phyloP scores from a whole-genome alignment of 2,329 filamentous ascomycete genomes.

The Niveomyces coronatus region DNA sequence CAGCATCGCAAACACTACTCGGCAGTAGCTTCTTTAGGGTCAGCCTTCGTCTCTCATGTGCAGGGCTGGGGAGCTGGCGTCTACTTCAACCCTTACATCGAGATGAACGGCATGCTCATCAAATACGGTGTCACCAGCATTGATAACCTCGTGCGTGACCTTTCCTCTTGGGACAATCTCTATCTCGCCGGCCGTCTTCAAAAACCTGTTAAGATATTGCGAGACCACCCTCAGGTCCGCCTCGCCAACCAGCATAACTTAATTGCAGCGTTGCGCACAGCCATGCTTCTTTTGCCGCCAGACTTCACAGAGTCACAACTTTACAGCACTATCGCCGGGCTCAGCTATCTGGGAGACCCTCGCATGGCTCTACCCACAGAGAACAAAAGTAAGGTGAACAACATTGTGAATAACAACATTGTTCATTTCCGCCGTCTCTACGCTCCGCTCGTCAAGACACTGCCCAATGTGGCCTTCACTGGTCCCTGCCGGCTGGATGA shows the following conservation, averaged over 20 bases:
- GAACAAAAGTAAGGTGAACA: constrained; percentile 82
- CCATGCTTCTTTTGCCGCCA: constrained; percentile 74
- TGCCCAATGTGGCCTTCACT: constrained; percentile 78
- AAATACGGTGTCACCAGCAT: constrained; percentile 97
- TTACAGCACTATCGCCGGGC: constrained; percentile 81
- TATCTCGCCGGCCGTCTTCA: constrained; percentile 95
- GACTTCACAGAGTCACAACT: constrained; percentile 79
- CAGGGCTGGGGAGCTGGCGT: constrained; percentile 93
- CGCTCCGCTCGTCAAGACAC: constrained; percentile 74
- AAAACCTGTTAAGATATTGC: constrained; percentile 94
- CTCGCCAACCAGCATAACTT: constrained; percentile 95
- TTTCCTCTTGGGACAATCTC: constrained; percentile 85
- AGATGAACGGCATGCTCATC: constrained; percentile 88
- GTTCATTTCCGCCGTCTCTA: constrained; percentile 87
- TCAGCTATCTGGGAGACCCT: constrained; percentile 94
- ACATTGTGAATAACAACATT: constrained; percentile 89
- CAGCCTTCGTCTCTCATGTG: constrained; percentile 70
- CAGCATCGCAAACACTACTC: constrained; percentile 93
- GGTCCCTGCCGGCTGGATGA: constrained; percentile 36
- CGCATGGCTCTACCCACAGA: constrained; percentile 87
- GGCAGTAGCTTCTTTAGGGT: constrained; percentile 70
- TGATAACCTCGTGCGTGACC: constrained; percentile 75
- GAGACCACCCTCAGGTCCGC: constrained; percentile 84
- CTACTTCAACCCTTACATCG: constrained; percentile 95
- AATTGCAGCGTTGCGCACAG: constrained; percentile 80